These are phyloP conservation scores for Syncephalastrum monosporum DNA, from an alignment of 371 early-diverging fungal species.

Conservation along the genomic window DNA sequence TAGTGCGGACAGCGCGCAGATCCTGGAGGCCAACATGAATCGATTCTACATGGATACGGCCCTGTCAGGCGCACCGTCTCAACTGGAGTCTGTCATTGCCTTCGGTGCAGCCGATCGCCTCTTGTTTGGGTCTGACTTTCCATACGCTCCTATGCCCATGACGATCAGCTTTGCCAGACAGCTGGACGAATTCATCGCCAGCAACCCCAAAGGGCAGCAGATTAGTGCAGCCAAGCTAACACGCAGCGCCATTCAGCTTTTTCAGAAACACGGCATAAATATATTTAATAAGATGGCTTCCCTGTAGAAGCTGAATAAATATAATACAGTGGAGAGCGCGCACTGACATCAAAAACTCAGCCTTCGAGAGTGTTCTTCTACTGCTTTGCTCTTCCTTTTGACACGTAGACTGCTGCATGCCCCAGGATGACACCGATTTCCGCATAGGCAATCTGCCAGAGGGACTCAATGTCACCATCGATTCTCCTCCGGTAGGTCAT, in stretches of 20 bases:
- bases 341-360: too few species aligned
- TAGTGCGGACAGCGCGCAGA: neutral
- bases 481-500: constrained; percentile 28
- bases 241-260: too few species aligned
- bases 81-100: constrained; percentile 4
- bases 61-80: neutral
- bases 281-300: too few species aligned
- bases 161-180: neutral
- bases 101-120: constrained; percentile 3
- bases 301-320: too few species aligned
- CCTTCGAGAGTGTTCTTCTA: too few species aligned
- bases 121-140: constrained; percentile 5
- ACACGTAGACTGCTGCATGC: too few species aligned
- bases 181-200: too few species aligned
- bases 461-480: constrained; percentile 38
- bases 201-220: too few species aligned
- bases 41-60: constrained; percentile 5
- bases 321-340: too few species aligned
- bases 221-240: too few species aligned
- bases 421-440: constrained; percentile 21
- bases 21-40: neutral
- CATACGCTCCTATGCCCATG: constrained; percentile 1
- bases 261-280: too few species aligned
- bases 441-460: constrained; percentile 42
- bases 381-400: too few species aligned